Evolutionary conservation across 345 rosid species (phyloP).

Genomic region (Carallia brachiata): DNA sequence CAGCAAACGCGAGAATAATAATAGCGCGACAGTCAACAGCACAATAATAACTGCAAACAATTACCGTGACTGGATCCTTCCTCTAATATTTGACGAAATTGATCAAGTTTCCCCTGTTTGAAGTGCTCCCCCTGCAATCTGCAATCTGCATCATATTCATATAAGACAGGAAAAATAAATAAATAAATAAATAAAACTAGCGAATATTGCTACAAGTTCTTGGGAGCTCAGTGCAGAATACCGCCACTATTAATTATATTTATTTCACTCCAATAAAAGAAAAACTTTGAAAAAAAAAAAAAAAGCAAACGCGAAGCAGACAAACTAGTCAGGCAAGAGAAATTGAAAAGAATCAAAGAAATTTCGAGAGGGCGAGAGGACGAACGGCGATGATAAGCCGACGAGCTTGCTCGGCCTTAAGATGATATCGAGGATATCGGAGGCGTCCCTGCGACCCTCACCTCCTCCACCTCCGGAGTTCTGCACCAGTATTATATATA

Average conservation of each 20-base stretch:
- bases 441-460: slow-evolving; percentile 85
- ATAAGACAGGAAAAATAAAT: too few relatives aligned
- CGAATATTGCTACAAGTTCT: slow-evolving; percentile 82
- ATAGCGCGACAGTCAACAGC: too few relatives aligned
- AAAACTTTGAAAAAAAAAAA: background rate
- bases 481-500: slow-evolving; percentile 53
- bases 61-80: too few relatives aligned
- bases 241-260: background rate
- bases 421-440: slow-evolving; percentile 91
- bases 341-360: background rate
- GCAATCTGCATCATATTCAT: too few relatives aligned
- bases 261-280: background rate
- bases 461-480: slow-evolving; percentile 90
- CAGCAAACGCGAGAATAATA: too few relatives aligned
- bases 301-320: background rate
- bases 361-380: slow-evolving; percentile 5
- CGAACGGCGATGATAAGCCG: slow-evolving; percentile 95
- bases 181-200: slow-evolving; percentile 16
- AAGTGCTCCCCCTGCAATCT: too few relatives aligned
- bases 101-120: too few relatives aligned
- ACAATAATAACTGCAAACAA: too few relatives aligned
- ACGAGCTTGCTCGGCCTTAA: slow-evolving; percentile 95
- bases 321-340: too few relatives aligned
- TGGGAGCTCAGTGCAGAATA: slow-evolving; percentile 48
- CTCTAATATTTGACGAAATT: too few relatives aligned